Evolutionary conservation across 495 filamentous ascomycete species (phyloP), one percentile per base, ranked within the genome.

Genomic region (Annulohypoxylon maeteangense): DNA sequence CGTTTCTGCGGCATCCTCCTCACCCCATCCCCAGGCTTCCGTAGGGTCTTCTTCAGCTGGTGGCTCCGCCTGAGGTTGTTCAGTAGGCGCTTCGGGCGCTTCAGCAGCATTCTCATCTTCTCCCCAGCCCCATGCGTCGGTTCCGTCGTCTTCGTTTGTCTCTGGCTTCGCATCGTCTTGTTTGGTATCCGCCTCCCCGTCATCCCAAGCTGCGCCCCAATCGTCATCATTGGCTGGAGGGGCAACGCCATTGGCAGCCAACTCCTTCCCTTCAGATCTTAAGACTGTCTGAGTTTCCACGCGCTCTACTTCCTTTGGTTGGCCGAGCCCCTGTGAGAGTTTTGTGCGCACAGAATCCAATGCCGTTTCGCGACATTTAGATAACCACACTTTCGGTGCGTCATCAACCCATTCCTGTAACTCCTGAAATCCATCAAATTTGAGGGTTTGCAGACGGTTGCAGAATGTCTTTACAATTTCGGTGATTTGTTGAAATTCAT

Each of bases 211-310:
- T 62, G 89, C 85, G 29, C 79, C 77, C 81, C 80, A 82, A 48
- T 81, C 81, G 51, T 85, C 79, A n/a, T 79, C 76, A 51, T 81
- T 81, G 7, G 71, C 72, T 22, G 84, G 76, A 40, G 81, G 74
- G 16, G 68, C 78, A 23, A 79, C 82, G n/a, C 83, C 82, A 56
- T 84, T 88, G 1, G 85, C 83, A 31, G 85, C 80, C 7, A 93
- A 75, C 23, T 86, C 83, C 36, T 88, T 77, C 20, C 82, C 87
- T 72, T 97, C 93, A 1, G 87, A 84, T 66, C 82, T 85, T 1
- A 89, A 87, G 1, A 98, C 81, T 65, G 89, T 87, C 72, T 93
- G 89, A 23, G 92, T 97, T 78, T 99, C 96, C 0, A 95, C 83
- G 59, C 91, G 87, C 75, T 98, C 93, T 1, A 95, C 93, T 42